A percentile compares a stretch with the other conserved stretches of the same genome.
phyloP scores from a whole-genome alignment of 768 basidiomycete species.

The Cystofilobasidium capitatum region DNA sequence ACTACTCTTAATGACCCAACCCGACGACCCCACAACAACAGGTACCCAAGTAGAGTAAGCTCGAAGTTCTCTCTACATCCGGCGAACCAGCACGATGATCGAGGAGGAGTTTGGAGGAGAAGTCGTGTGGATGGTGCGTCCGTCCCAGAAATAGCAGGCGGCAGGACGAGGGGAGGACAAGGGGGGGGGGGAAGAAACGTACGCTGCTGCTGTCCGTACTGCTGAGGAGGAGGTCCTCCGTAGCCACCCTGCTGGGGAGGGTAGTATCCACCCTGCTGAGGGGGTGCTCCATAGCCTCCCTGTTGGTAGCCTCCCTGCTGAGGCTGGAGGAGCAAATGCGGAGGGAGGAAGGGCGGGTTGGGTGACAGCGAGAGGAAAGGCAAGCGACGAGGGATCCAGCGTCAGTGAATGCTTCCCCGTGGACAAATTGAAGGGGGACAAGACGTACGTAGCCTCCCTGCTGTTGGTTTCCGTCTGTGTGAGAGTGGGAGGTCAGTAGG shows the following conservation, averaged over 20 bases:
- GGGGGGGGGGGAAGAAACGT: too few species aligned
- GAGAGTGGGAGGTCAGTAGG: not conserved
- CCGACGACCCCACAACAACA: too few species aligned
- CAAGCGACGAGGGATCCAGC: not conserved
- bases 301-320: slow-evolving; percentile 4
- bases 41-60: too few species aligned
- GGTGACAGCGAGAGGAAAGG: not conserved
- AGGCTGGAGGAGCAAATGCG: not conserved
- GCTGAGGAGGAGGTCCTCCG: slow-evolving; percentile 4
- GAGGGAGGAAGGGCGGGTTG: not conserved
- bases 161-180: too few species aligned
- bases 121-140: too few species aligned
- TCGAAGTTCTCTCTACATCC: too few species aligned
- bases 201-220: not conserved
- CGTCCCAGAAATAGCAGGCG: too few species aligned
- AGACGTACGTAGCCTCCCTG: slow-evolving; percentile 11
- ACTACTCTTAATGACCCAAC: too few species aligned
- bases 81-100: too few species aligned
- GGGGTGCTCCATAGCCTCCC: not conserved
- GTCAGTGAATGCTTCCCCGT: not conserved
- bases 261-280: slow-evolving; percentile 6
- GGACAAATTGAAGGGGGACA: not conserved
- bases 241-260: slow-evolving; percentile 11
- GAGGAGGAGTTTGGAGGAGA: too few species aligned
- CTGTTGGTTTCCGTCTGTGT: slow-evolving; percentile 12